Conservation (phyloP, 2,329 filamentous ascomycete genomes). For the Lachnellula suecica region DNA sequence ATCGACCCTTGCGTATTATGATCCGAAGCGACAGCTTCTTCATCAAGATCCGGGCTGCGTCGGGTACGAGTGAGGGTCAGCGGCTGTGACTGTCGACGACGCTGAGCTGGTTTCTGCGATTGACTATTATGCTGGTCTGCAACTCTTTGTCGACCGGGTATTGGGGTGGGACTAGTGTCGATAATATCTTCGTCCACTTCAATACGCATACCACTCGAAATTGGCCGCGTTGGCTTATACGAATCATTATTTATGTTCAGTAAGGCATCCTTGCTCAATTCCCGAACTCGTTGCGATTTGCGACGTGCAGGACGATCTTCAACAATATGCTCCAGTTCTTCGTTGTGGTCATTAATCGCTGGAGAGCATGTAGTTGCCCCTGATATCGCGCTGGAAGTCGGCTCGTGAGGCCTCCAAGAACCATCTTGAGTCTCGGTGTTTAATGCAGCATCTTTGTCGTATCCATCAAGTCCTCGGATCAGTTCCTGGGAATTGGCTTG, state of each 20-base stretch:
- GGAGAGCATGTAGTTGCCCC: no score
- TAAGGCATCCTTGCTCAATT: no score
- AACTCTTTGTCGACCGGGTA: background rate
- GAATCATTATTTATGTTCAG: no score
- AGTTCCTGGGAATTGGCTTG: background rate
- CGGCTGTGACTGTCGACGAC: background rate
- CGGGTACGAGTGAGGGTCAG: background rate
- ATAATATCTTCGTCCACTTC: constrained; percentile 7
- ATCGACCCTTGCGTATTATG: background rate
- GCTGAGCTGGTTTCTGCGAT: background rate
- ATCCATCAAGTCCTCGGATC: background rate
- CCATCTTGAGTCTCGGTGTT: background rate
- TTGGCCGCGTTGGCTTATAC: background rate
- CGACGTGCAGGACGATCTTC: background rate
- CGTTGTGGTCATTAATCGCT: no score
- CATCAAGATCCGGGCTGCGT: constrained; percentile 1
- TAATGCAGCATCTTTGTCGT: background rate
- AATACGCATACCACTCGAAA: background rate
- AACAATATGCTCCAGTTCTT: background rate
- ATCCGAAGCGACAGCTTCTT: background rate
- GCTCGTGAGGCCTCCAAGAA: background rate
- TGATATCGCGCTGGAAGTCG: background rate
- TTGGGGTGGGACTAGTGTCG: background rate
- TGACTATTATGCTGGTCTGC: background rate
- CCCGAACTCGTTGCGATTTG: background rate